phyloP scores from a whole-genome alignment of 495 filamentous ascomycete species.

The Hypoxylon perforatum region DNA sequence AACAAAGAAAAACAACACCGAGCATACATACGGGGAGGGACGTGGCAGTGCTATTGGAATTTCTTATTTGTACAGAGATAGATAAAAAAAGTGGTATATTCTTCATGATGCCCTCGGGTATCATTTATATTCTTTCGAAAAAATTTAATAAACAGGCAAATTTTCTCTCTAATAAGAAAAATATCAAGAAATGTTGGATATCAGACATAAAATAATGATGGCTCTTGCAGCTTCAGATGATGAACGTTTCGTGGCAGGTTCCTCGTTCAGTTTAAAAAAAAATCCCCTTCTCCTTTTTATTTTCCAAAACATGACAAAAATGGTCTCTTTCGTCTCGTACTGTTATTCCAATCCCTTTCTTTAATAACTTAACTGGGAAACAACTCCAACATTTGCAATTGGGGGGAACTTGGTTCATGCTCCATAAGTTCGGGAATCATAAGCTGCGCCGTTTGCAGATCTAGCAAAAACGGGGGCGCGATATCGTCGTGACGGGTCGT shows the following conservation, averaged over 20 bases:
- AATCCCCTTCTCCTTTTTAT: too few species aligned
- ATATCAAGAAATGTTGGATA: constrained; percentile 32
- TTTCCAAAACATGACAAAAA: constrained; percentile 14
- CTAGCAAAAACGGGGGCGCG: constrained; percentile 27
- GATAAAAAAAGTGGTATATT: constrained; percentile 27
- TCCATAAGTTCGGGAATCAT: constrained; percentile 40
- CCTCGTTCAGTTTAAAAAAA: constrained; percentile 28
- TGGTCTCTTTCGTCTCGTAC: constrained; percentile 31
- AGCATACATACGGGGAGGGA: too few species aligned
- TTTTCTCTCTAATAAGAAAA: constrained; percentile 19
- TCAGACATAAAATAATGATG: constrained; percentile 31
- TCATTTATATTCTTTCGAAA: constrained; percentile 25
- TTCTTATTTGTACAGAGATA: constrained; percentile 28
- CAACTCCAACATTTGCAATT: constrained; percentile 39
- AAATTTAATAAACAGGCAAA: constrained; percentile 19
- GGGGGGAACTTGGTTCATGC: constrained; percentile 35
- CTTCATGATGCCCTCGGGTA: constrained; percentile 41
- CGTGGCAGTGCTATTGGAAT: not conserved
- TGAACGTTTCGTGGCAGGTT: constrained; percentile 25
- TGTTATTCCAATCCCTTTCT: constrained; percentile 36
- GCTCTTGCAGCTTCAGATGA: constrained; percentile 32
- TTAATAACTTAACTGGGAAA: constrained; percentile 34
- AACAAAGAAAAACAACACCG: constrained; percentile 19
- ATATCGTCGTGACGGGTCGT: constrained; percentile 41
- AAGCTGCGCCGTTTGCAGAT: constrained; percentile 22